A percentile compares a stretch with the other conserved stretches of the same genome.
Evolutionary conservation across 176 grass and related monocot species (phyloP).

Genomic region (Zea luxurians): DNA sequence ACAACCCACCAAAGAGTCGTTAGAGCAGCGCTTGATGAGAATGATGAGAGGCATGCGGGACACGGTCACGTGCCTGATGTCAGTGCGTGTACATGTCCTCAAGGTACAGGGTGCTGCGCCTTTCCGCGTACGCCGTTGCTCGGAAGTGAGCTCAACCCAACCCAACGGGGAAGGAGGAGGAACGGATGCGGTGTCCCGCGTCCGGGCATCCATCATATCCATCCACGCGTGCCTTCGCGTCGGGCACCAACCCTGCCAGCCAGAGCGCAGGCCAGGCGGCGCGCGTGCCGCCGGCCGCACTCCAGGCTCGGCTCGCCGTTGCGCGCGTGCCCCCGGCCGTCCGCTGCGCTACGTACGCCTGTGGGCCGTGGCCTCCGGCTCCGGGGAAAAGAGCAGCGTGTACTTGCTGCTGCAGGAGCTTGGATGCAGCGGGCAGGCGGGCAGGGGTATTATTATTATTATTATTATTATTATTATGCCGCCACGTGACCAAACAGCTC

Average conservation of each 20-base stretch:
- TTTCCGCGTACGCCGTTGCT: background rate
- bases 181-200: too few relatives aligned
- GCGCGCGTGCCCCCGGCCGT: background rate
- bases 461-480: background rate
- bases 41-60: background rate
- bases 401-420: background rate
- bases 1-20: too few relatives aligned
- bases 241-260: background rate
- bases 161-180: too few relatives aligned
- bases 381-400: background rate
- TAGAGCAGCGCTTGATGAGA: too few relatives aligned
- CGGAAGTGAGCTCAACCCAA: background rate
- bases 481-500: background rate
- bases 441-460: background rate
- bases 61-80: background rate
- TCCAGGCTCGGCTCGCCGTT: constrained; percentile 3
- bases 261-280: background rate
- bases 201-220: background rate
- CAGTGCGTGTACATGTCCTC: background rate
- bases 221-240: background rate
- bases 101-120: background rate
- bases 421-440: background rate
- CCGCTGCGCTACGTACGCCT: background rate
- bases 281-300: background rate
- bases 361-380: background rate